A percentile compares a stretch with the other conserved stretches of the same genome.
These are phyloP conservation scores for Wallacemonas sp. DNA, from an alignment of 208 protist genomes.

Conservation along the genomic window DNA sequence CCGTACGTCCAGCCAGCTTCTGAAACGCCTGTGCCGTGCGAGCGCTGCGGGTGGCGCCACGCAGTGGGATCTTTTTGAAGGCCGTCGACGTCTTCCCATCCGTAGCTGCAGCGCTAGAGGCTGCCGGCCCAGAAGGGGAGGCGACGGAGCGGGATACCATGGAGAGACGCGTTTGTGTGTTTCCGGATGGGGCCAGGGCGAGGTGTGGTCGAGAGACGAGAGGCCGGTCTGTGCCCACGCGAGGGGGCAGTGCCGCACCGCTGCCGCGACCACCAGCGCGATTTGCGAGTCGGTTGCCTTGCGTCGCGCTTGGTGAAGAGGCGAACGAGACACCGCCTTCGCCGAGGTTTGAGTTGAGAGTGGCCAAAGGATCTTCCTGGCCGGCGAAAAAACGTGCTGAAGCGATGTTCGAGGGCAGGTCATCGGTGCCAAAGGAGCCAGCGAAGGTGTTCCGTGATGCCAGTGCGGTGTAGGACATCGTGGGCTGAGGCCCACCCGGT, in stretches of 20 bases:
- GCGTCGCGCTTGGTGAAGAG: background rate
- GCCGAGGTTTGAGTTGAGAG: background rate
- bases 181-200: background rate
- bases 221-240: background rate
- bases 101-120: no score
- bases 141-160: no score
- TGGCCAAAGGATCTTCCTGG: background rate
- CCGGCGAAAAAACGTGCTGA: background rate
- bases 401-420: background rate
- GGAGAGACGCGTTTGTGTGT: background rate
- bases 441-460: background rate
- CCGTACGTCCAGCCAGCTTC: background rate
- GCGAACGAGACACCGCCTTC: background rate
- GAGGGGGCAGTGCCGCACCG: no score
- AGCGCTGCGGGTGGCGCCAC: background rate
- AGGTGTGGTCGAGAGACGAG: background rate
- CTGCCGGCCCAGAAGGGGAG: no score
- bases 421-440: background rate
- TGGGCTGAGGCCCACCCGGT: background rate
- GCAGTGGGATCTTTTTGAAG: slow-evolving; percentile 11
- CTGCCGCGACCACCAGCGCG: background rate
- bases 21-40: background rate
- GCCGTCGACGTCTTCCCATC: no score
- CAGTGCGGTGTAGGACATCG: background rate
- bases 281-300: background rate